Percentiles rank a stretch among this genome's conserved stretches.
phyloP scores from a whole-genome alignment of 208 protist species.

The Acanthamoeba royreba region DNA sequence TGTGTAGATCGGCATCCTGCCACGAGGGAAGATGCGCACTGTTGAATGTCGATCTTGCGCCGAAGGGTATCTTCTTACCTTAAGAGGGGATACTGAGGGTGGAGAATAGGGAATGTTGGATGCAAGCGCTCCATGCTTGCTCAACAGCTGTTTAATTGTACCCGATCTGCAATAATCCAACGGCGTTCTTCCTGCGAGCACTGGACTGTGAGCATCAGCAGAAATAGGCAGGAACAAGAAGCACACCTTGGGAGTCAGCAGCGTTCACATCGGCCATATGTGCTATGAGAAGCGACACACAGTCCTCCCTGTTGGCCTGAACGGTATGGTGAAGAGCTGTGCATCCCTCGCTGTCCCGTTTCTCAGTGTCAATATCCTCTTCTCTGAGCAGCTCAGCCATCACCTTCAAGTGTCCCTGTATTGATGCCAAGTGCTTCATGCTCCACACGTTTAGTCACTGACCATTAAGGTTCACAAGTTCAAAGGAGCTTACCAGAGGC shows the following conservation, averaged over 20 bases:
- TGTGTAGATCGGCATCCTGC: not conserved
- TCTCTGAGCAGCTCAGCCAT: not conserved
- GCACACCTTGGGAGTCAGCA: not conserved
- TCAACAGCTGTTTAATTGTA: not conserved
- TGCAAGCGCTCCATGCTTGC: not conserved
- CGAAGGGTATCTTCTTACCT: not conserved
- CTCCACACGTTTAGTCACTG: not conserved
- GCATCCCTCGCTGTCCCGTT: not conserved
- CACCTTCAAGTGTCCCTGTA: not conserved
- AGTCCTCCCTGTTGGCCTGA: not conserved
- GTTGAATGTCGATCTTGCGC: too few species aligned
- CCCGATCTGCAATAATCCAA: not conserved
- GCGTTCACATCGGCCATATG: not conserved
- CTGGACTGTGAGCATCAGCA: not conserved
- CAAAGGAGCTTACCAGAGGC: not conserved
- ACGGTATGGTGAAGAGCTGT: not conserved
- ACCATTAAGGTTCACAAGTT: not conserved
- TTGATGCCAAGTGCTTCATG: not conserved
- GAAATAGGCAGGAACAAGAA: not conserved
- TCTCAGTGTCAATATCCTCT: not conserved
- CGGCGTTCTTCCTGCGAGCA: not conserved
- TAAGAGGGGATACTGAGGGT: not conserved
- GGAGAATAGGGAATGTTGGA: not conserved
- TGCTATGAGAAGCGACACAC: not conserved
- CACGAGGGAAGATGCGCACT: too few species aligned